phyloP scores from a whole-genome alignment of 306 rosid species.

The Begonia fuchsioides region DNA sequence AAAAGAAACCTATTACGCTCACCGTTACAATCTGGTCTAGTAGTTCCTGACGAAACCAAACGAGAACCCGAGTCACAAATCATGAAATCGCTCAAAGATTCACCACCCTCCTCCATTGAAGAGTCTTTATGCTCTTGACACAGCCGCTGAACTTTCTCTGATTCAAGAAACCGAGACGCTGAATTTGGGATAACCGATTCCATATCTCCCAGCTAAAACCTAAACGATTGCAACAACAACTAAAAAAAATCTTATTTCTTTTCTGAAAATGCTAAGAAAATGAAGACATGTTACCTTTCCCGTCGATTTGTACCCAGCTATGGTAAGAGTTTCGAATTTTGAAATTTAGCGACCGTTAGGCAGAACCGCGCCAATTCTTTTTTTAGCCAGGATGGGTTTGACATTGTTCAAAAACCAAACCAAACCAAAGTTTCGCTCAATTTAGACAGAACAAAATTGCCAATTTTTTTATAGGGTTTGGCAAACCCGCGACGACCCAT shows the following conservation, averaged over 20 bases:
- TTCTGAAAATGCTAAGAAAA: no score
- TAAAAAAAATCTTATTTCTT: no score
- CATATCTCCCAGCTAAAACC: background rate
- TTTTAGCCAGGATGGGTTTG: background rate
- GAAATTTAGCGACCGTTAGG: background rate
- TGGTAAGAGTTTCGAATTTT: background rate
- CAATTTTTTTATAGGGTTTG: no score
- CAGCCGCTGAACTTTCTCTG: conserved; percentile 5
- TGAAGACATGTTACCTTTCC: no score
- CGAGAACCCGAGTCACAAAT: conserved; percentile 45
- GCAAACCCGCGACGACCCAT: no score
- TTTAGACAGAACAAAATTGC: no score
- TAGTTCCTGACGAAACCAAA: conserved; percentile 38
- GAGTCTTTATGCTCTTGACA: conserved; percentile 9
- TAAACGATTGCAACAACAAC: no score
- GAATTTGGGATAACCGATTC: conserved; percentile 31
- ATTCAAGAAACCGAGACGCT: conserved; percentile 3
- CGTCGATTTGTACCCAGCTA: background rate
- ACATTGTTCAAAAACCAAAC: no score
- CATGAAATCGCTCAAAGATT: conserved; percentile 35
- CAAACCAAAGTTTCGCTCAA: no score
- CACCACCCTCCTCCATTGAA: conserved; percentile 17
- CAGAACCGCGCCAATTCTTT: background rate
- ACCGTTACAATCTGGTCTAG: conserved; percentile 43
- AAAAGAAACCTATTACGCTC: background rate